Percentiles rank a stretch among this genome's conserved stretches.
phyloP scores from a whole-genome alignment of 352 stramenopile species.

The Pythium aphanidermatum region DNA sequence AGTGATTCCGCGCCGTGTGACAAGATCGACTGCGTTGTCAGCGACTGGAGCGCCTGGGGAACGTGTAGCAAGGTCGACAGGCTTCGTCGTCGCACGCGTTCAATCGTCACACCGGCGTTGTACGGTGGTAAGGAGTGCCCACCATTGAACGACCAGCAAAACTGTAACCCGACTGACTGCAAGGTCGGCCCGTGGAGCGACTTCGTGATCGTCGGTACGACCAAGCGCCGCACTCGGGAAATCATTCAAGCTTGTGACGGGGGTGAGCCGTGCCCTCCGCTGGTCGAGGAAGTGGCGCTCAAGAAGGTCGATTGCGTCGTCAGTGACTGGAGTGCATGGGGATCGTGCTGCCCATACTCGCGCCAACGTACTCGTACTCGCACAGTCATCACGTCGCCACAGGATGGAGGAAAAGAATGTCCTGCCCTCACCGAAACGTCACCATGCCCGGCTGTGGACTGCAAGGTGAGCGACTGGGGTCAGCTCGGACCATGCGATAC shows the following conservation, averaged over 20 bases:
- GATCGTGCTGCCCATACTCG: conserved; percentile 28
- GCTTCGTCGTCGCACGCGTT: conserved; percentile 40
- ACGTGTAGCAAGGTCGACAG: conserved; percentile 25
- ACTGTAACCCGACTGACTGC: conserved; percentile 63
- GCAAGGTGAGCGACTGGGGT: conserved; percentile 44
- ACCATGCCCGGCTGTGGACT: conserved; percentile 37
- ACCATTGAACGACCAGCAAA: conserved; percentile 35
- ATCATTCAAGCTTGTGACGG: conserved; percentile 36
- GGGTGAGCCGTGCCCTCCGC: conserved; percentile 29
- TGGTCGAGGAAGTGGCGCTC: conserved; percentile 32
- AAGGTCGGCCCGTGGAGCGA: conserved; percentile 43
- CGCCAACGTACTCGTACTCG: conserved; percentile 41
- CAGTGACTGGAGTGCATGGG: conserved; percentile 39
- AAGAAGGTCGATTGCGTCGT: conserved; percentile 38
- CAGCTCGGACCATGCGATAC: conserved; percentile 35
- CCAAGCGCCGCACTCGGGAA: conserved; percentile 34
- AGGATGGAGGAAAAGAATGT: conserved; percentile 47
- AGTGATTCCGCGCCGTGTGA: conserved; percentile 39
- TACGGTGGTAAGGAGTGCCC: conserved; percentile 44
- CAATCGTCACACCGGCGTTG: conserved; percentile 27
- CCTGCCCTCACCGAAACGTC: conserved; percentile 23
- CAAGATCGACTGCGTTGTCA: conserved; percentile 38
- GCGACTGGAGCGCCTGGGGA: conserved; percentile 41
- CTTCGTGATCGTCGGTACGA: conserved; percentile 32
- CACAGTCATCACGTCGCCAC: conserved; percentile 27